Evolutionary conservation across 164 flowering plant species (phyloP), one percentile per base, ranked within the genome.

Genomic region (Santalum album): DNA sequence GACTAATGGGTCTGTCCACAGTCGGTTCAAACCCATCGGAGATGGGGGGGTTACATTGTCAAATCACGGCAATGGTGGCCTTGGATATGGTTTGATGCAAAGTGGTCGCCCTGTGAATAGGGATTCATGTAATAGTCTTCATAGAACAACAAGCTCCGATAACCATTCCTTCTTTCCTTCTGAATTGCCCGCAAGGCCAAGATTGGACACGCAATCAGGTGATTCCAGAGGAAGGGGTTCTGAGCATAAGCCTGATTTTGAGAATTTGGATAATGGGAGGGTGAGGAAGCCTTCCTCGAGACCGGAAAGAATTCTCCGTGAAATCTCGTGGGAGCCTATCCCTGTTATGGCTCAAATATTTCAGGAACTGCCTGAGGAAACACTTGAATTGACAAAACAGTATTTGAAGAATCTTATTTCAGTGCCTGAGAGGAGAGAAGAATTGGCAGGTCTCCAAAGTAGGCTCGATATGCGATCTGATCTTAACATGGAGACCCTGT

Each of bases 1-100:
- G 54, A 91, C 98, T 36, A 90, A 90, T 61, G 98, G 96, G 25
- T 91, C 98, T 0, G 98, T 91, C 44, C 98, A 91, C 53, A 91
- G 98, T 57, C 70, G 90, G 64, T 90, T 90, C 62, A 84, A 74
- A 65, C 95, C 99, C 1, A 63, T 92, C 36, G 95, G 90, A 0
- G 97, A 92, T 65, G 86, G 86, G 1, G 14, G 49, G 7, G 80
- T 82, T 58, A 71, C 56, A 58, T 64, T 84, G 55, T 65, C 82
- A 10, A 80, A 76, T 67, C 80, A 65, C 20, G n/a, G n/a, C n/a
- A n/a, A n/a, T n/a, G n/a, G n/a, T n/a, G n/a, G n/a, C n/a, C n/a
- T n/a, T n/a, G n/a, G n/a, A n/a, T n/a, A n/a, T n/a, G n/a, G n/a
- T n/a, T n/a, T n/a, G n/a, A n/a, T n/a, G n/a, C n/a, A n/a, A n/a